Conservation (phyloP, 2,329 filamentous ascomycete genomes). For the Ilyonectria robusta region DNA sequence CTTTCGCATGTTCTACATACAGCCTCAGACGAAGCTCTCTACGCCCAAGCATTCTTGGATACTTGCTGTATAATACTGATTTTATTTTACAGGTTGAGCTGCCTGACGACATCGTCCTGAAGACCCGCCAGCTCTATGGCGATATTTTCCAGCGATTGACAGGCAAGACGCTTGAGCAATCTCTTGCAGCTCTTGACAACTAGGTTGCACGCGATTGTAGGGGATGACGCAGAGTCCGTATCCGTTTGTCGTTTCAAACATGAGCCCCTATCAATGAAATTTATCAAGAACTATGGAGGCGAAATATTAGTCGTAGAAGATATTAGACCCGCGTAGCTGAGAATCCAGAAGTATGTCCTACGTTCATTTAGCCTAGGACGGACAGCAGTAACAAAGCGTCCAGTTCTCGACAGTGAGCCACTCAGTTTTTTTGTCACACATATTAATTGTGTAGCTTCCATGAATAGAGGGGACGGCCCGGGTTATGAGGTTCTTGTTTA, state of each 20-base stretch:
- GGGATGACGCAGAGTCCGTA: not conserved
- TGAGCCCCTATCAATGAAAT: not conserved
- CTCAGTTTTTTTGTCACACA: too few species aligned
- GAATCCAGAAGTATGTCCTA: not conserved
- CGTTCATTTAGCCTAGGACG: too few species aligned
- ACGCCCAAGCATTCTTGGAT: not conserved
- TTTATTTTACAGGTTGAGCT: slow-evolving; percentile 60
- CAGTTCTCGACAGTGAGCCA: too few species aligned
- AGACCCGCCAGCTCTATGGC: slow-evolving; percentile 64
- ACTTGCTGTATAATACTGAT: not conserved
- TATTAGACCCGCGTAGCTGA: not conserved
- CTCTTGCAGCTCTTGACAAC: not conserved
- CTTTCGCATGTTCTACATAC: not conserved
- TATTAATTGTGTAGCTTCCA: too few species aligned
- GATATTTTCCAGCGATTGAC: slow-evolving; percentile 25
- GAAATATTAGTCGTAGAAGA: not conserved
- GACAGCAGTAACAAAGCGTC: too few species aligned
- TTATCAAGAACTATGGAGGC: not conserved
- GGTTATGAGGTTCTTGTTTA: too few species aligned
- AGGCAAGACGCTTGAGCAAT: slow-evolving; percentile 7
- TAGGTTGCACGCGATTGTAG: not conserved
- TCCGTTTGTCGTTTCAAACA: not conserved
- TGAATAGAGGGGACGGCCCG: too few species aligned
- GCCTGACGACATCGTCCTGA: slow-evolving; percentile 78
- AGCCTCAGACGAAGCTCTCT: not conserved